phyloP scores from a whole-genome alignment of 106 monocot genomes.

The Hemerocallis citrina region DNA sequence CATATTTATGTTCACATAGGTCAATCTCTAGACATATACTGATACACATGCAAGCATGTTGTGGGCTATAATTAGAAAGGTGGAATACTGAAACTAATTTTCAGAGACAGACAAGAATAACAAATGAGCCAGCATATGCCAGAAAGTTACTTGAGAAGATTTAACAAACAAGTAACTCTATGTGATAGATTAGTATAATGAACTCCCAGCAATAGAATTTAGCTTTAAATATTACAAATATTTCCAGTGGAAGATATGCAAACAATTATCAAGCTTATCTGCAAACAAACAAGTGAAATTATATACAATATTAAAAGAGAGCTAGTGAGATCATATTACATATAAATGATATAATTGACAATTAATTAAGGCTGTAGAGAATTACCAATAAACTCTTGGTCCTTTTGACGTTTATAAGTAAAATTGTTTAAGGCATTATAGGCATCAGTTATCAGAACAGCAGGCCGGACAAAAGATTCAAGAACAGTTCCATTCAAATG shows the following conservation, averaged over 20 bases:
- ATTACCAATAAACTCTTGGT: constrained; percentile 90
- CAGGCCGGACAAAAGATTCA: constrained; percentile 95
- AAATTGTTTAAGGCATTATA: constrained; percentile 95
- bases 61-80: background rate
- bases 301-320: background rate
- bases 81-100: background rate
- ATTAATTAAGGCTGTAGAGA: background rate
- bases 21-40: background rate
- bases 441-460: constrained; percentile 98
- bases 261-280: background rate
- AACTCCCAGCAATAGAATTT: background rate
- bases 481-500: constrained; percentile 96
- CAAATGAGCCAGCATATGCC: background rate
- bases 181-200: background rate
- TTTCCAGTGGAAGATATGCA: background rate
- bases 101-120: background rate
- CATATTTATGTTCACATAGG: constrained; percentile 1
- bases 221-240: background rate
- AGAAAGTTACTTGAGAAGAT: constrained; percentile 2
- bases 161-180: background rate
- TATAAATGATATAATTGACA: background rate
- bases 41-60: background rate
- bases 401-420: constrained; percentile 76
- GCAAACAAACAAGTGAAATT: background rate
- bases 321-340: background rate